phyloP scores from a whole-genome alignment of 768 basidiomycete genomes.

The Suillus bovinus region DNA sequence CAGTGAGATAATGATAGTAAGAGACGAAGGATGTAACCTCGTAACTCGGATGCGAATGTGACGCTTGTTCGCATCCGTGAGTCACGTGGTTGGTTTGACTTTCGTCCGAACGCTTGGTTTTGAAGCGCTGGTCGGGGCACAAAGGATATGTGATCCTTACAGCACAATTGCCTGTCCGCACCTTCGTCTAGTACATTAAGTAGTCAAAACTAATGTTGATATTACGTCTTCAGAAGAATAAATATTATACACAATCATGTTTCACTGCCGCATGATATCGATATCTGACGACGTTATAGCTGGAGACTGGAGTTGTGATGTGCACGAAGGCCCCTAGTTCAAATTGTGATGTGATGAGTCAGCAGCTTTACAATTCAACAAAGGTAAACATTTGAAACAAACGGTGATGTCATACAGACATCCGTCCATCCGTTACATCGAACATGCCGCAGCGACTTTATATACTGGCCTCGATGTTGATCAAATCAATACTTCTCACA shows the following conservation, averaged over 20 bases:
- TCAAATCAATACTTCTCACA: not conserved
- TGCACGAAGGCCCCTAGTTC: too few relatives aligned
- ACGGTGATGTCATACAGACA: not conserved
- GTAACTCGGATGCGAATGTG: too few relatives aligned
- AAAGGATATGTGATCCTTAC: too few relatives aligned
- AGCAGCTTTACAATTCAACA: slow-evolving; percentile 1
- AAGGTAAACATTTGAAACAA: not conserved
- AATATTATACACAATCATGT: not conserved
- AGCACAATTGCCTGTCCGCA: not conserved
- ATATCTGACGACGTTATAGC: not conserved
- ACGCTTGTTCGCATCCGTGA: too few relatives aligned
- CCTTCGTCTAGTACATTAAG: not conserved
- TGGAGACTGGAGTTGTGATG: too few relatives aligned
- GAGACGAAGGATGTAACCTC: too few relatives aligned
- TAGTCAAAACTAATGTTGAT: not conserved
- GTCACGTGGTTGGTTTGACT: too few relatives aligned
- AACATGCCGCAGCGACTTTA: not conserved
- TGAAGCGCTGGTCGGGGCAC: too few relatives aligned
- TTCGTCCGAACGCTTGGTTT: too few relatives aligned
- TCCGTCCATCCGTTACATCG: not conserved
- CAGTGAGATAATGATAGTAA: too few relatives aligned
- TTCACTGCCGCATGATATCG: not conserved
- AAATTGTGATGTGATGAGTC: too few relatives aligned
- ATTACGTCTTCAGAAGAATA: not conserved
- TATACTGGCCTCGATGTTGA: not conserved